Percentiles rank a stretch among this genome's conserved stretches.
phyloP scores from a whole-genome alignment of 2,329 filamentous ascomycete species.

The Dactylonectria macrodidyma region DNA sequence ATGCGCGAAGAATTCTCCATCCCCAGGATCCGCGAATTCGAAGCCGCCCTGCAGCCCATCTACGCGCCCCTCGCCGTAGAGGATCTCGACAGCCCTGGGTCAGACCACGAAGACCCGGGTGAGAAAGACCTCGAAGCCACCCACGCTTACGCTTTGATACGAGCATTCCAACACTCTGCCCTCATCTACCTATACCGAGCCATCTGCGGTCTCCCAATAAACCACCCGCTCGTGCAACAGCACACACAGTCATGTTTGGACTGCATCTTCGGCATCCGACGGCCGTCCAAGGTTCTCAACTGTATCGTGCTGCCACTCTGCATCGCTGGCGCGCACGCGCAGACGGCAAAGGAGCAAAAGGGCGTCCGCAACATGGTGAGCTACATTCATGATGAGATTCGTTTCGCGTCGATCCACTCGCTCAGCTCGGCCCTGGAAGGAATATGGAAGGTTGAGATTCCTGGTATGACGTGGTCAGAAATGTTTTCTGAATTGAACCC shows the following conservation, averaged over 20 bases:
- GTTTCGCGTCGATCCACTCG: conserved; percentile 56
- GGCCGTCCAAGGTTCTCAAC: conserved; percentile 55
- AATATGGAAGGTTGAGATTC: conserved; percentile 39
- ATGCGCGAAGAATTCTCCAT: conserved; percentile 47
- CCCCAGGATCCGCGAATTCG: conserved; percentile 47
- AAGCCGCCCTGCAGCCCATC: conserved; percentile 44
- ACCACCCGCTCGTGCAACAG: conserved; percentile 58
- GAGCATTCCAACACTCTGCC: conserved; percentile 58
- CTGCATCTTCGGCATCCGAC: conserved; percentile 53
- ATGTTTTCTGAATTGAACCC: conserved; percentile 44
- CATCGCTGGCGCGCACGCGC: conserved; percentile 55
- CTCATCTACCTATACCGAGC: conserved; percentile 61
- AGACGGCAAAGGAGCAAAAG: conserved; percentile 47
- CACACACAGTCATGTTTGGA: conserved; percentile 55
- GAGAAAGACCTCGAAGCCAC: conserved; percentile 49
- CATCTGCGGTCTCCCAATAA: conserved; percentile 56
- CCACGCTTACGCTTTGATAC: conserved; percentile 54
- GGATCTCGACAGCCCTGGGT: conserved; percentile 31
- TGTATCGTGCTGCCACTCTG: conserved; percentile 57
- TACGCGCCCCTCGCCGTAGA: conserved; percentile 48
- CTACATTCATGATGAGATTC: conserved; percentile 51
- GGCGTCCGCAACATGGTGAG: conserved; percentile 38
- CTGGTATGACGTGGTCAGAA: conserved; percentile 41
- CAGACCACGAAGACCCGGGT: neutral
- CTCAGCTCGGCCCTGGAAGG: conserved; percentile 41